These are phyloP conservation scores for Parasarocladium wereldwijsianum DNA, from an alignment of 2,329 filamentous ascomycete genomes.

Conservation along the genomic window DNA sequence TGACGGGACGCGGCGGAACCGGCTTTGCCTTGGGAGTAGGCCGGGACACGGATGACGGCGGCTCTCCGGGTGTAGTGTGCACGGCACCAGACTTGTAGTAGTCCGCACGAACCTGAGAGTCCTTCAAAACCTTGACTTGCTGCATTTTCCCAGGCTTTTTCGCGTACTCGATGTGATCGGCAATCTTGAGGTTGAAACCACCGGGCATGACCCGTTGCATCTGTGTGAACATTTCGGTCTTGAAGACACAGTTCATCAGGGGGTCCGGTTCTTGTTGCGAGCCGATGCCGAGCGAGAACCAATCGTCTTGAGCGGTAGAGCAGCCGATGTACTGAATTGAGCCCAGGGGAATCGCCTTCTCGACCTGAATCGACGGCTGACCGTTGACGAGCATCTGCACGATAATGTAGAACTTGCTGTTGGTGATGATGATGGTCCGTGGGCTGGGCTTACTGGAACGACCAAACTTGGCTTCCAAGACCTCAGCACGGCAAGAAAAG, in stretches of 20 bases:
- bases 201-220: constrained; percentile 68
- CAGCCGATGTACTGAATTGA: constrained; percentile 77
- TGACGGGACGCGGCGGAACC: constrained; percentile 78
- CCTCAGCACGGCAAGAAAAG: constrained; percentile 84
- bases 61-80: constrained; percentile 74
- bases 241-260: constrained; percentile 84
- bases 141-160: constrained; percentile 95
- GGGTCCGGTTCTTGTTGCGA: constrained; percentile 85
- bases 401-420: constrained; percentile 76
- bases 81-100: constrained; percentile 88
- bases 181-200: constrained; percentile 68
- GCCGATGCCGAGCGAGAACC: constrained; percentile 88
- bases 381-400: constrained; percentile 71
- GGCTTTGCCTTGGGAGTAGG: constrained; percentile 81
- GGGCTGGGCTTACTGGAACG: constrained; percentile 89
- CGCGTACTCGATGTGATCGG: constrained; percentile 80
- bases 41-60: constrained; percentile 65
- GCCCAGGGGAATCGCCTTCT: constrained; percentile 69
- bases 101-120: constrained; percentile 63
- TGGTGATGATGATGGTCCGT: constrained; percentile 71
- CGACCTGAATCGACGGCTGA: constrained; percentile 66
- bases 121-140: constrained; percentile 78
- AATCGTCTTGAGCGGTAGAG: constrained; percentile 80
- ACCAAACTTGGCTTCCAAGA: constrained; percentile 88
- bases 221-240: constrained; percentile 94